Evolutionary conservation across 1,284 basidiomycete species (phyloP).

Genomic region (Boletus holoroseus): DNA sequence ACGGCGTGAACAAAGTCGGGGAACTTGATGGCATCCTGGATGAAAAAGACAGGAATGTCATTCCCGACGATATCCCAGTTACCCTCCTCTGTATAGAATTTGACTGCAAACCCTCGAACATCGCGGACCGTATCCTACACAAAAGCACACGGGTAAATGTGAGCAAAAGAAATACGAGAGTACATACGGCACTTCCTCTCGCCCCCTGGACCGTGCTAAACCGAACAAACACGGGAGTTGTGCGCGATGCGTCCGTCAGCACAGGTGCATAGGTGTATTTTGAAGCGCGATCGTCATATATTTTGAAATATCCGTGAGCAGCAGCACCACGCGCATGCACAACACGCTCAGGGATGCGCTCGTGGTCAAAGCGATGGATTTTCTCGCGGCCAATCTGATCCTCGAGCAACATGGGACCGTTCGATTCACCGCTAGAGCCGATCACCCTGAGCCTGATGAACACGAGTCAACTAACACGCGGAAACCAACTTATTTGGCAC

Average conservation of each 20-base stretch:
- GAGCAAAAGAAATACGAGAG: background rate
- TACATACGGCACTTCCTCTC: conserved; percentile 59
- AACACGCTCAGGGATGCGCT: conserved; percentile 77
- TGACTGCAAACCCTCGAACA: conserved; percentile 77
- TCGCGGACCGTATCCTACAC: conserved; percentile 72
- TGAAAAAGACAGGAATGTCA: conserved; percentile 78
- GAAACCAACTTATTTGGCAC: conserved; percentile 16
- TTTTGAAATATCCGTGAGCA: conserved; percentile 77
- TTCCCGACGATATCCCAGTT: conserved; percentile 84
- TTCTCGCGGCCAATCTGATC: conserved; percentile 68
- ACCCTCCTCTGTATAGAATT: conserved; percentile 75
- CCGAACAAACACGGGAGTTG: conserved; percentile 71
- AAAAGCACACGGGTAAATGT: background rate
- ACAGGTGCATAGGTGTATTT: conserved; percentile 66
- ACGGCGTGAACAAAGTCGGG: conserved; percentile 77
- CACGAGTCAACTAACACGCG: conserved; percentile 2
- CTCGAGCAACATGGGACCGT: conserved; percentile 58
- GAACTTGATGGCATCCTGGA: conserved; percentile 81
- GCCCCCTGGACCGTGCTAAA: conserved; percentile 81
- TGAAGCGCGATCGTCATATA: conserved; percentile 56
- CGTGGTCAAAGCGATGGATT: conserved; percentile 75
- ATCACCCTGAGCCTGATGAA: conserved; percentile 48
- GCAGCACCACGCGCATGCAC: conserved; percentile 77
- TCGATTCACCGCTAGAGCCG: conserved; percentile 35
- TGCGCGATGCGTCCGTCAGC: conserved; percentile 64